Conservation (phyloP, 495 filamentous ascomycete genomes). For the Neurospora sp. region DNA sequence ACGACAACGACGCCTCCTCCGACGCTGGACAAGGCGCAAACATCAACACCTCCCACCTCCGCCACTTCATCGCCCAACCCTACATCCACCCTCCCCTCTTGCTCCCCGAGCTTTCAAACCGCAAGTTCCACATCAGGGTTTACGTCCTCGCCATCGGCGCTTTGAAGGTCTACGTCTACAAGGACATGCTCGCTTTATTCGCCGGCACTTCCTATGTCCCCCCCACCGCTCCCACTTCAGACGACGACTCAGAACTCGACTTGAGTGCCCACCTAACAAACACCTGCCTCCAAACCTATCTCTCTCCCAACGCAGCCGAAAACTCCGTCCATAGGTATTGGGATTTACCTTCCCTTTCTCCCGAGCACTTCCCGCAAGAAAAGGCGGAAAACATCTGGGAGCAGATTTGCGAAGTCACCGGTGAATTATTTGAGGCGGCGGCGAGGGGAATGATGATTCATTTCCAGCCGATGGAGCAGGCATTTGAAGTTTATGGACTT, state of each 20-base stretch:
- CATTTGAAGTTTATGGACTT: constrained; percentile 85
- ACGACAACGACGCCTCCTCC: constrained; percentile 17
- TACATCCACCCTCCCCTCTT: constrained; percentile 89
- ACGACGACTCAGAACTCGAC: too few species aligned
- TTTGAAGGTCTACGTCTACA: constrained; percentile 78
- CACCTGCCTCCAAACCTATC: constrained; percentile 67
- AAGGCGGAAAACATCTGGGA: constrained; percentile 48
- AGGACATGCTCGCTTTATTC: constrained; percentile 86
- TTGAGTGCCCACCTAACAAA: constrained; percentile 41
- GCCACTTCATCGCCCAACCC: constrained; percentile 92
- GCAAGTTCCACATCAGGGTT: constrained; percentile 90
- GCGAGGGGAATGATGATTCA: constrained; percentile 72
- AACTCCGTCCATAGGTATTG: constrained; percentile 53
- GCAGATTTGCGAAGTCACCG: constrained; percentile 65
- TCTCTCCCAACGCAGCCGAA: constrained; percentile 77
- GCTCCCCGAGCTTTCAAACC: constrained; percentile 46
- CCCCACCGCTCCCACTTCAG: constrained; percentile 17
- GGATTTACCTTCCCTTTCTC: constrained; percentile 39
- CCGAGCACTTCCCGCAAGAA: constrained; percentile 23
- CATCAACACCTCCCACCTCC: constrained; percentile 80
- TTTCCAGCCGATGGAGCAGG: constrained; percentile 81
- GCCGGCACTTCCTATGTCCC: constrained; percentile 55
- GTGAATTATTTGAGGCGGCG: constrained; percentile 75
- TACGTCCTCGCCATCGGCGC: constrained; percentile 77
- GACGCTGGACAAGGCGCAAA: too few species aligned